phyloP scores from a whole-genome alignment of 495 filamentous ascomycete genomes.

The Gamarada debralockiae region DNA sequence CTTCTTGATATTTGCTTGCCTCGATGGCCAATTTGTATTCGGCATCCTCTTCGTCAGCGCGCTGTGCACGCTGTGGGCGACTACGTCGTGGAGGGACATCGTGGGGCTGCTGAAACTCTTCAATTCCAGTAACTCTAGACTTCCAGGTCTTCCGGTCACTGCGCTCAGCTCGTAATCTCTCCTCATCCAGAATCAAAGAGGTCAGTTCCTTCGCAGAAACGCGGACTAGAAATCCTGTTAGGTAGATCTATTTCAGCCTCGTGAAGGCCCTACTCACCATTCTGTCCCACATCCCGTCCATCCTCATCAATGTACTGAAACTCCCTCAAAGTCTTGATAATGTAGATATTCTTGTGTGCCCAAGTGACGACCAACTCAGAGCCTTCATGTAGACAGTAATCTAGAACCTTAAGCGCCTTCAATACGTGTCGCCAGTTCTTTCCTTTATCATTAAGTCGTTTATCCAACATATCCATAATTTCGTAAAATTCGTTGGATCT shows the following conservation, averaged over 20 bases:
- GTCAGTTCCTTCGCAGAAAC: constrained; percentile 96
- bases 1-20: constrained; percentile 92
- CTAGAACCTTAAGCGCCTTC: constrained; percentile 95
- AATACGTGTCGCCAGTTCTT: constrained; percentile 99
- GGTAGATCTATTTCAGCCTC: constrained; percentile 9
- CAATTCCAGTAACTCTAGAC: constrained; percentile 87
- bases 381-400: constrained; percentile 97
- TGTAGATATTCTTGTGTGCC: constrained; percentile 96
- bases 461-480: constrained; percentile 99
- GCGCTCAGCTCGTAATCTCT: constrained; percentile 85
- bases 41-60: constrained; percentile 80
- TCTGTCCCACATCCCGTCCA: constrained; percentile 88
- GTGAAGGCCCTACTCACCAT: constrained; percentile 55
- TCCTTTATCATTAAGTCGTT: constrained; percentile 97
- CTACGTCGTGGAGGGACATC: constrained; percentile 42
- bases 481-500: constrained; percentile 98
- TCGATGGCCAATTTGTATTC: constrained; percentile 93
- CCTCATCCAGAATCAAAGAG: constrained; percentile 90
- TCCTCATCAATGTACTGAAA: constrained; percentile 97
- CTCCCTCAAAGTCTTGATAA: constrained; percentile 97
- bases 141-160: constrained; percentile 95
- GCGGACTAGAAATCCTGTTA: constrained; percentile 58
- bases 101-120: constrained; percentile 62
- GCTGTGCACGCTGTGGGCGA: constrained; percentile 31
- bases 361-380: constrained; percentile 96